Base-by-base conservation (phyloP, 768 basidiomycete genomes). In the Royoungia palumana region DNA sequence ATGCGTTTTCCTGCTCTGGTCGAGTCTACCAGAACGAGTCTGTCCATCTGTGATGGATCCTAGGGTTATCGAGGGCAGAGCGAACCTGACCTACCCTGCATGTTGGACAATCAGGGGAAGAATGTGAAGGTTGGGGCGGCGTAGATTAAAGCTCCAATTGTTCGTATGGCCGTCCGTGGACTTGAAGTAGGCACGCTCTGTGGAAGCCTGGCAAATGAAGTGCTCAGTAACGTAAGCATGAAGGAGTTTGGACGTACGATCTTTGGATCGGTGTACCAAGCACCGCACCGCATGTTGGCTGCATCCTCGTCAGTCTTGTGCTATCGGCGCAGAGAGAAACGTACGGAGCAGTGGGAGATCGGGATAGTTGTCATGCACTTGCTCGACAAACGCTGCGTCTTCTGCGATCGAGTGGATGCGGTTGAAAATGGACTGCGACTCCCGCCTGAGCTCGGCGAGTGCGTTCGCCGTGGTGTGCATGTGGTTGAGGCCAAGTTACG, bases 241-340 rank as follows among this genome's bases (percentile, higher is more conserved):
- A 13, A 1, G 21, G 19, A n/a, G 2, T 5, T 24, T 10, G 9
- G 4, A 58, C 76, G 59, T 61, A 83, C 83, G 47, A 83, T 76
- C 7, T 58, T 50, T 17, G 92, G 89, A 57, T 92, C 77, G 6
- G 85, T 81, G 65, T 96, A 97, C 94, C 94, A 98, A 7, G 86
- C 86, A 4, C 95, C 95, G 59, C 94, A 96, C 20, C 95, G 81
- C 60, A 94, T 77, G 64, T 98, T 98, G 4, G 95, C 92, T 89
- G 61, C 5, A 10, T 12, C 20, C n/a, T 14, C 6, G n/a, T 49
- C 22, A 46, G 42, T 27, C 9, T 11, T 14, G n/a, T 14, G 32
- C n/a, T 27, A 17, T 28, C 10, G 17, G n/a, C 9, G 12, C 0
- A 1, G 19, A 12, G 35, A 35, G 7, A 24, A 47, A 78, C 72